Percentiles rank a stretch among this genome's conserved stretches.
phyloP scores from a whole-genome alignment of 495 filamentous ascomycete species.

The Podospora tetraspora region DNA sequence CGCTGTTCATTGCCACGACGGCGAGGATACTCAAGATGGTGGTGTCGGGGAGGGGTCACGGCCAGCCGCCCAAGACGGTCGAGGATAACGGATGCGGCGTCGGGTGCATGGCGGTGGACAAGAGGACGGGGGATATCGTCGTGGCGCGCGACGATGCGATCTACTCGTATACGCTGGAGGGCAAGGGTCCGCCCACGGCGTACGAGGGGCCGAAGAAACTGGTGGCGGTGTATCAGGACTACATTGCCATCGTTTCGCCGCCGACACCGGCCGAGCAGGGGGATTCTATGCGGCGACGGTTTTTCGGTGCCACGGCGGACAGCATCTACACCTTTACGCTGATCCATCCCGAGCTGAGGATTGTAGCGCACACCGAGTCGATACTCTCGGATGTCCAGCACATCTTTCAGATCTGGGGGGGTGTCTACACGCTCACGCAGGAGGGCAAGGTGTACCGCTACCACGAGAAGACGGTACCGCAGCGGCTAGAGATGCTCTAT shows the following conservation, averaged over 20 bases:
- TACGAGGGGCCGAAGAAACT: constrained; percentile 87
- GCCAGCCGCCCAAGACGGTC: constrained; percentile 78
- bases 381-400: constrained; percentile 71
- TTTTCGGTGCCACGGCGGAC: constrained; percentile 62
- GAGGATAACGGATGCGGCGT: constrained; percentile 86
- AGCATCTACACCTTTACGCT: constrained; percentile 81
- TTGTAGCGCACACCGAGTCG: constrained; percentile 83
- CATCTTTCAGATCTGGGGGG: constrained; percentile 84
- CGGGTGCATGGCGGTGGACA: constrained; percentile 87
- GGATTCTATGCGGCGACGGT: constrained; percentile 49
- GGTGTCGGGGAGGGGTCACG: constrained; percentile 80
- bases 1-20: constrained; percentile 88
- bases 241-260: constrained; percentile 83
- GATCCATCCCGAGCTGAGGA: constrained; percentile 83
- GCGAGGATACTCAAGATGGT: constrained; percentile 79
- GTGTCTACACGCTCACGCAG: constrained; percentile 77
- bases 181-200: constrained; percentile 77
- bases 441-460: constrained; percentile 92
- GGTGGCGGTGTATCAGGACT: constrained; percentile 75
- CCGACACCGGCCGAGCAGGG: constrained; percentile 50
- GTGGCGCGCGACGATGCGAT: constrained; percentile 91
- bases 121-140: constrained; percentile 73
- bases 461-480: constrained; percentile 83
- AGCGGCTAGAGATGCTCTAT: constrained; percentile 89
- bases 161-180: constrained; percentile 83